These are phyloP conservation scores for Chenopodium formosanum DNA, from an alignment of 148 eudicot species.

Conservation along the genomic window DNA sequence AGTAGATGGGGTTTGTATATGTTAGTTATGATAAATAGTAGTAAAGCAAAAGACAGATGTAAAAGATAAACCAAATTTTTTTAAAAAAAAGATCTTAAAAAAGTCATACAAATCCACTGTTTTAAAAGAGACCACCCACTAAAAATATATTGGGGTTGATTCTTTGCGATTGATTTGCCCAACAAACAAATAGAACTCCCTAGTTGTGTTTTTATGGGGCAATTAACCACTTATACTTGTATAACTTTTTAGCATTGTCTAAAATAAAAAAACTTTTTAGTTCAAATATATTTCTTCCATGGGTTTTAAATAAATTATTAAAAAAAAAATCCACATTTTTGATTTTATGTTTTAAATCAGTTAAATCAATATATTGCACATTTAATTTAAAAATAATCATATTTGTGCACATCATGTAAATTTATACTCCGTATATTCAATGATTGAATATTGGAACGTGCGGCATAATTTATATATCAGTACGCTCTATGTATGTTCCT, in stretches of 20 bases:
- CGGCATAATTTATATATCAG: too few species aligned
- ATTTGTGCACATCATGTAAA: too few species aligned
- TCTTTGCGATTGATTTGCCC: slow-evolving; percentile 19
- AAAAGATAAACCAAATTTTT: not conserved
- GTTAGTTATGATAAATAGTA: slow-evolving; percentile 26
- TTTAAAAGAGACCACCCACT: slow-evolving; percentile 25
- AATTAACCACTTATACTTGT: slow-evolving; percentile 1
- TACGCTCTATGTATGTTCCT: too few species aligned
- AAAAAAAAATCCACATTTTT: too few species aligned
- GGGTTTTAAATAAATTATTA: too few species aligned
- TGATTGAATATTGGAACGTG: too few species aligned
- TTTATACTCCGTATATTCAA: too few species aligned
- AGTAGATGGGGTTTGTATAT: slow-evolving; percentile 24
- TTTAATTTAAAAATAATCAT: too few species aligned
- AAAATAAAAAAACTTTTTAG: too few species aligned
- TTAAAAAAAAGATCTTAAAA: slow-evolving; percentile 2
- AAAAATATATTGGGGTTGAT: slow-evolving; percentile 21
- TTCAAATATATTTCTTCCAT: too few species aligned
- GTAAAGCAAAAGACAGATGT: slow-evolving; percentile 21
- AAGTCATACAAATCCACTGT: slow-evolving; percentile 25
- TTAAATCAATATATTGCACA: too few species aligned
- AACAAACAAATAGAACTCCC: slow-evolving; percentile 6
- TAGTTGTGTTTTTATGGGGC: slow-evolving; percentile 20
- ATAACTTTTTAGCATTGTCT: not conserved
- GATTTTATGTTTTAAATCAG: too few species aligned